Conservation (phyloP, 148 eudicot genomes). For the Rhododendron griersonianum region DNA sequence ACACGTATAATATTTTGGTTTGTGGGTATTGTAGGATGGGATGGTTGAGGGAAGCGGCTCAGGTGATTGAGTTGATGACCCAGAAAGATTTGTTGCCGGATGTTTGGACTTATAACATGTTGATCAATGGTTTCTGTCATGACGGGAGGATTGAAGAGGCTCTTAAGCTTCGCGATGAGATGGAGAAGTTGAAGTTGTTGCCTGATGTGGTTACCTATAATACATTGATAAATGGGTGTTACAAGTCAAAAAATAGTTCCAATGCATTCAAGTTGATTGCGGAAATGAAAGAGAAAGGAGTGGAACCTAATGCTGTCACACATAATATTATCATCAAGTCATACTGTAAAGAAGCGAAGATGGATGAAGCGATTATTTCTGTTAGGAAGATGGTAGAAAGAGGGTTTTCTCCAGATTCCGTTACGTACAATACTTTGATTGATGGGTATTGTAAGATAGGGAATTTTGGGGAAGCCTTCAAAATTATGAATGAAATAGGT, state of each 20-base stretch:
- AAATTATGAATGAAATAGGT: conserved; percentile 56
- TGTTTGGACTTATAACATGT: conserved; percentile 74
- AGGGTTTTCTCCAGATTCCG: conserved; percentile 53
- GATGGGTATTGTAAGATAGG: conserved; percentile 62
- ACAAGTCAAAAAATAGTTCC: conserved; percentile 26
- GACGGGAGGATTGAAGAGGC: conserved; percentile 67
- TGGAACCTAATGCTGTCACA: conserved; percentile 47
- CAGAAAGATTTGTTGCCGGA: conserved; percentile 56
- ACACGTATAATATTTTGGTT: conserved; percentile 69
- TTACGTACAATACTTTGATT: conserved; percentile 74
- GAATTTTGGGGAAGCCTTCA: conserved; percentile 56
- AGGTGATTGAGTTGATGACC: conserved; percentile 62
- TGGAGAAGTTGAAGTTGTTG: conserved; percentile 50
- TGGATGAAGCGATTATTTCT: conserved; percentile 50
- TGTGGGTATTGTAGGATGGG: conserved; percentile 80
- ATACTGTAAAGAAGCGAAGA: conserved; percentile 55
- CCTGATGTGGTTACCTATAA: conserved; percentile 72
- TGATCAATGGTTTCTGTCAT: conserved; percentile 55
- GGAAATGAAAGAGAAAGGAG: conserved; percentile 59
- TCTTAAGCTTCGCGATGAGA: conserved; percentile 46
- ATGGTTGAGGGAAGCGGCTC: conserved; percentile 63
- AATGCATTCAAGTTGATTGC: conserved; percentile 54
- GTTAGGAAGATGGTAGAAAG: conserved; percentile 49
- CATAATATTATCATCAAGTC: conserved; percentile 68
- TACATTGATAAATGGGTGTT: conserved; percentile 62